Evolutionary conservation across 192 early-diverging fungal genomes (phyloP).

Genomic region (Coemansia asiatica): DNA sequence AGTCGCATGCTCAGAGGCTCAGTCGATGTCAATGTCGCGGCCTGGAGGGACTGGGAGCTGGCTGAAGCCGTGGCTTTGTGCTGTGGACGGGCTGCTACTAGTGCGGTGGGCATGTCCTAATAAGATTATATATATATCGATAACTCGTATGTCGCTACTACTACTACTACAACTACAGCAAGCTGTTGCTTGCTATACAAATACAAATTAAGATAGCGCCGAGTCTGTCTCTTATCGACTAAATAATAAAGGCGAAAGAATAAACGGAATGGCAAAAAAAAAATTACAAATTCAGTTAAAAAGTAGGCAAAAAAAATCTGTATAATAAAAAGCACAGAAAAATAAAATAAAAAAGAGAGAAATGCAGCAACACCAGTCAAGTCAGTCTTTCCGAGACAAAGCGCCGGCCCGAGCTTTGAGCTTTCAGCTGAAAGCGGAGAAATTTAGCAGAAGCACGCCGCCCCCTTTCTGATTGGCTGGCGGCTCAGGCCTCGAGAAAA

Average conservation of each 20-base stretch:
- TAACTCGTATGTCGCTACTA: no score
- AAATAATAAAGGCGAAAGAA: no score
- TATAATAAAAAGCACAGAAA: not conserved
- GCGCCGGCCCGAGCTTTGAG: not conserved
- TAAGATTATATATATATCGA: not conserved
- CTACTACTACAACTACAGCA: no score
- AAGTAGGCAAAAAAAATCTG: not conserved
- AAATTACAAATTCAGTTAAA: no score
- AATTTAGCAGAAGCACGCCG: not conserved
- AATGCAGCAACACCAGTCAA: no score
- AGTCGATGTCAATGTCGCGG: no score
- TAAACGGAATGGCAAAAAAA: no score
- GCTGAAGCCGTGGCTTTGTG: not conserved
- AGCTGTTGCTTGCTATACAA: no score
- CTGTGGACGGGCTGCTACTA: conserved; percentile 3
- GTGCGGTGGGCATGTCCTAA: conserved; percentile 1
- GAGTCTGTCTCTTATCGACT: no score
- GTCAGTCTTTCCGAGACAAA: no score
- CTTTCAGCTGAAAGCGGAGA: conserved; percentile 13
- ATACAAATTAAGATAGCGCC: no score
- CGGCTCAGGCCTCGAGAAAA: no score
- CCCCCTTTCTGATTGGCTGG: not conserved
- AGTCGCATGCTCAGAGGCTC: conserved; percentile 20
- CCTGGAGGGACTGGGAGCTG: not conserved
- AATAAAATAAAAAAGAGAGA: not conserved